Evolutionary conservation across 768 basidiomycete species (phyloP).

Genomic region (Tylopilus balloui): DNA sequence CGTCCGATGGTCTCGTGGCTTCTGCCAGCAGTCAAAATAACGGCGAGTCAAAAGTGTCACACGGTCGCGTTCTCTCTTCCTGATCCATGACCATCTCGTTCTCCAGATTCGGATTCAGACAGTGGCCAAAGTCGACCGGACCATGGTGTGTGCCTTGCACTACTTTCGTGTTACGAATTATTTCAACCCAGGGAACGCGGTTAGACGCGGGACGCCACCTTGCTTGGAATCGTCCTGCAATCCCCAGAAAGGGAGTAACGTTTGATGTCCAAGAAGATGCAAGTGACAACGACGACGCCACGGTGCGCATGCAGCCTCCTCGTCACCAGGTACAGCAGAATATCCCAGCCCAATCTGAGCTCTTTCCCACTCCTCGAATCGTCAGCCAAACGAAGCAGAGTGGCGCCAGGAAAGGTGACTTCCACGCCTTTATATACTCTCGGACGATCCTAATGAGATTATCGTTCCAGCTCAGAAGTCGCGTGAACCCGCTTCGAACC

Average conservation of each 20-base stretch:
- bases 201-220: constrained; percentile 5
- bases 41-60: constrained; percentile 7
- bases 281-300: constrained; percentile 13
- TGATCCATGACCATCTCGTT: background rate
- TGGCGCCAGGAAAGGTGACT: constrained; percentile 9
- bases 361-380: background rate
- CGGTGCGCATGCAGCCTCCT: constrained; percentile 9
- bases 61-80: background rate
- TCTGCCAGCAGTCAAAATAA: constrained; percentile 2
- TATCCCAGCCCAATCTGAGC: background rate
- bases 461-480: constrained; percentile 8
- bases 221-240: background rate
- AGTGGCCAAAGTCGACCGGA: background rate
- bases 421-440: background rate
- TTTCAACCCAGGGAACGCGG: background rate
- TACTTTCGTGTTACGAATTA: background rate
- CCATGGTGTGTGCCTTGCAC: background rate
- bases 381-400: background rate
- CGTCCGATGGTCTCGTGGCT: constrained; percentile 5
- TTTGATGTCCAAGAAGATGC: constrained; percentile 11
- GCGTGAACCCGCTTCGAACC: constrained; percentile 1
- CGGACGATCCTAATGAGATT: background rate
- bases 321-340: constrained; percentile 2
- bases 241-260: constrained; percentile 7
- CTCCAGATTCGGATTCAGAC: constrained; percentile 18